phyloP scores from a whole-genome alignment of 257 asterid species.

The Ocimum tenuiflorum region DNA sequence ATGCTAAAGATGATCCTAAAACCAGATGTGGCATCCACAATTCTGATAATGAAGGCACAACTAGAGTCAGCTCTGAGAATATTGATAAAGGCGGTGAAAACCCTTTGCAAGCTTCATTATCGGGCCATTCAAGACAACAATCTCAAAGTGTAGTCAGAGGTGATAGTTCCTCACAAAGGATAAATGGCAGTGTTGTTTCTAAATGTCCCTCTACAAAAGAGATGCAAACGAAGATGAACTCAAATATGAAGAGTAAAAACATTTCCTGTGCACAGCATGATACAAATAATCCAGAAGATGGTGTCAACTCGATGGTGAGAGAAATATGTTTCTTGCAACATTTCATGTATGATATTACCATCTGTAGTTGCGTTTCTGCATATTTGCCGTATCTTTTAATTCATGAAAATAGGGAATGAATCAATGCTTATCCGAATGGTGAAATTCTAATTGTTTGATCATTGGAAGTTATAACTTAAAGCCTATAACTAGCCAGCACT shows the following conservation, averaged over 20 bases:
- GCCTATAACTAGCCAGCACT: no score
- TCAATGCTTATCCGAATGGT: no score
- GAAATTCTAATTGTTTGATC: no score
- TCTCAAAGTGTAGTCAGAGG: not conserved
- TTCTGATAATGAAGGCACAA: not conserved
- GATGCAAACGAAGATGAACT: constrained; percentile 13
- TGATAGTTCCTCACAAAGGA: not conserved
- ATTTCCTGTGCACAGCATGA: constrained; percentile 6
- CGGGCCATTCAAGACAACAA: constrained; percentile 17
- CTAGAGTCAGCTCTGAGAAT: not conserved
- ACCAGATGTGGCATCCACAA: not conserved
- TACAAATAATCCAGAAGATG: not conserved
- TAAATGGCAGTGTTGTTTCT: not conserved
- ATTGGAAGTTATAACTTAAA: no score
- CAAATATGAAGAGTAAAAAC: constrained; percentile 22
- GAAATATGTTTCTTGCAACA: not conserved
- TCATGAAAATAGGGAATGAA: no score
- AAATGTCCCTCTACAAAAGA: not conserved
- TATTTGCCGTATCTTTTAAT: no score
- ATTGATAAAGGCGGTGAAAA: constrained; percentile 1
- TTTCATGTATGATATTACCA: not conserved
- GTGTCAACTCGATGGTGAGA: constrained; percentile 25
- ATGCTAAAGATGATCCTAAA: not conserved
- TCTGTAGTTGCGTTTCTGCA: no score
- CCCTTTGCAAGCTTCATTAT: constrained; percentile 3